These are phyloP conservation scores for Fusarium guadeloupense DNA, from an alignment of 2,329 filamentous ascomycete genomes.

Conservation along the genomic window DNA sequence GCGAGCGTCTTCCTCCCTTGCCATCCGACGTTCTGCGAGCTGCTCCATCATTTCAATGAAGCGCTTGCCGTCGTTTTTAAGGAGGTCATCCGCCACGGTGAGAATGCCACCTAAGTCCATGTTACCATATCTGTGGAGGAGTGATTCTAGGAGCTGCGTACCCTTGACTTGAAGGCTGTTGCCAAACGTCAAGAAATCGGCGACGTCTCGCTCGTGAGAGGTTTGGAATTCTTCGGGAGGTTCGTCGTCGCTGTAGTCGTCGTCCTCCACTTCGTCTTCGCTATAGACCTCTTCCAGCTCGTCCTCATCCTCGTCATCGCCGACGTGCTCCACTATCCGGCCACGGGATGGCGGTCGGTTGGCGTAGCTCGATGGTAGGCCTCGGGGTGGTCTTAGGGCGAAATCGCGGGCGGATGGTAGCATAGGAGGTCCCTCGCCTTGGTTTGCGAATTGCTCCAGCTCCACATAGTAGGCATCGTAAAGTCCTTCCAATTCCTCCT, in stretches of 20 bases:
- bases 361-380: constrained; percentile 65
- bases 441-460: constrained; percentile 95
- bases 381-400: constrained; percentile 66
- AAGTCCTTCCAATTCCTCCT: constrained; percentile 95
- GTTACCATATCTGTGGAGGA: constrained; percentile 58
- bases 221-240: constrained; percentile 74
- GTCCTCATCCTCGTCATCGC: constrained; percentile 64
- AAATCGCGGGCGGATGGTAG: constrained; percentile 65
- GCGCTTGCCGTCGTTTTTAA: constrained; percentile 99
- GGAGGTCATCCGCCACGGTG: constrained; percentile 95
- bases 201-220: constrained; percentile 70
- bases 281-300: constrained; percentile 62
- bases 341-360: constrained; percentile 77
- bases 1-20: constrained; percentile 86
- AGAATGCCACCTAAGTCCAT: constrained; percentile 86
- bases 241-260: constrained; percentile 72
- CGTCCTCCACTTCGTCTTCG: constrained; percentile 65
- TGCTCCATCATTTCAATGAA: constrained; percentile 99
- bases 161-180: constrained; percentile 95
- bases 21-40: constrained; percentile 95
- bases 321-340: constrained; percentile 75
- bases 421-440: constrained; percentile 72
- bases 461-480: constrained; percentile 99
- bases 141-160: constrained; percentile 61
- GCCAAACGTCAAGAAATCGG: constrained; percentile 96